Evolutionary conservation across 495 filamentous ascomycete species (phyloP), one percentile per base, ranked within the genome.

Genomic region (Trypethelium eluteriae): DNA sequence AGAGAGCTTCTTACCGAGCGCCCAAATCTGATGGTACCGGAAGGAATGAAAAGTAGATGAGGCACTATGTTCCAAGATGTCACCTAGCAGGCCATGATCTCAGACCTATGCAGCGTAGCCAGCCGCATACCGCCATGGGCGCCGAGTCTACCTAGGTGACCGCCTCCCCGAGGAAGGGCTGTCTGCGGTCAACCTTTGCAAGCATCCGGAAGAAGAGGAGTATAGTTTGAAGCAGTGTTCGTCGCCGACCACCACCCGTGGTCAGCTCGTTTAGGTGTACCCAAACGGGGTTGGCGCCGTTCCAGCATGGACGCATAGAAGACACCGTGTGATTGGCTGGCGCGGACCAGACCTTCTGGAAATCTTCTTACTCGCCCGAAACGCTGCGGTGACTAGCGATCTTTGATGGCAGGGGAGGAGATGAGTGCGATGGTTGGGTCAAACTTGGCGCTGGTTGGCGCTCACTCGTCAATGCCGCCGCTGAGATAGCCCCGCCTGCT

Each of bases 241-340:
- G 53, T 59, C 32, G 53, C 53, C 25, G n/a, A 59, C 53, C 53
- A 7, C 53, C 53, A 14, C 4, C 53, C 53, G 41, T 59, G 25
- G 53, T 59, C 53, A 59, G 53, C 53, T 59, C 53, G 53, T 18
- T 32, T 59, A 36, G 32, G 5, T 59, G 53, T 59, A 59, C 53
- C 53, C 3, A 59, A 59, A 59, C 53, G 11, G 53, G 53, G 11
- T 36, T 59, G 36, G 53, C 5, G 53, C 32, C 3, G 3, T 18
- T 7, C 6, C 25, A 32, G 25, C 53, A 6, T 14, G 25, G 53
- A 10, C 25, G 53, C 16, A 11, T 18, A 5, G 14, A 5, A 18
- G 10, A 14, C 10, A 2, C 32, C 5, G 25, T 5, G 7, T 36
- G 53, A 59, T 59, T 59, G 53, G 53, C 32, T 14, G 32, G 25